Conservation (phyloP, 371 early-diverging fungal species). For the Lichtheimia hyalospora region DNA sequence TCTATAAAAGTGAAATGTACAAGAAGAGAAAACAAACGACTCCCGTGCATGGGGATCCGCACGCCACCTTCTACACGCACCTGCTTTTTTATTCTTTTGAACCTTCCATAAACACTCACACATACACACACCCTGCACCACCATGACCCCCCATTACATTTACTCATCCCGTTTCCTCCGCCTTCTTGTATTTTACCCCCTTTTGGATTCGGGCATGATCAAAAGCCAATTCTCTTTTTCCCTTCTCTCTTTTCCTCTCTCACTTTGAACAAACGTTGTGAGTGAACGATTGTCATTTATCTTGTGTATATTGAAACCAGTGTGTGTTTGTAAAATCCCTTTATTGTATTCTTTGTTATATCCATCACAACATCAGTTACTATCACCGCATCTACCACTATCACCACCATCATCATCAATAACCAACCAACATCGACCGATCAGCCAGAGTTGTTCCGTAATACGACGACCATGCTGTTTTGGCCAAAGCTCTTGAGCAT, state of each 20-base stretch:
- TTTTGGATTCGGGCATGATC: constrained; percentile 2
- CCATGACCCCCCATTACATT: neutral
- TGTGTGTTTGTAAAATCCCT: too few species aligned
- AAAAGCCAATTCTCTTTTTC: neutral
- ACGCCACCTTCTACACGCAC: too few species aligned
- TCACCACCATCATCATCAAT: neutral
- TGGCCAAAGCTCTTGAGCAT: constrained; percentile 45
- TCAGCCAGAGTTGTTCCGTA: too few species aligned
- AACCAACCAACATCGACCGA: too few species aligned
- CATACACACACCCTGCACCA: neutral
- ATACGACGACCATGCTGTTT: constrained; percentile 16
- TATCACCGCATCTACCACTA: neutral
- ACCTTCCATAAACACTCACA: neutral
- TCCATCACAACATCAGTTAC: neutral
- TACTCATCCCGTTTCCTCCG: neutral
- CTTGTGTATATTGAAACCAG: too few species aligned
- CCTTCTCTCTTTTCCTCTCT: neutral
- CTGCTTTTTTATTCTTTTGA: too few species aligned
- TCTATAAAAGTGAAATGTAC: too few species aligned
- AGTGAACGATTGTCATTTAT: too few species aligned
- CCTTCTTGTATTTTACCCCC: constrained; percentile 1
- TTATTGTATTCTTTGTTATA: too few species aligned
- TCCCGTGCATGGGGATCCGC: too few species aligned
- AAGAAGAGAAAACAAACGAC: too few species aligned
- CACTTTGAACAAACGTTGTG: neutral